Base-by-base conservation (phyloP, 768 basidiomycete species). In the Ramaria sp. region DNA sequence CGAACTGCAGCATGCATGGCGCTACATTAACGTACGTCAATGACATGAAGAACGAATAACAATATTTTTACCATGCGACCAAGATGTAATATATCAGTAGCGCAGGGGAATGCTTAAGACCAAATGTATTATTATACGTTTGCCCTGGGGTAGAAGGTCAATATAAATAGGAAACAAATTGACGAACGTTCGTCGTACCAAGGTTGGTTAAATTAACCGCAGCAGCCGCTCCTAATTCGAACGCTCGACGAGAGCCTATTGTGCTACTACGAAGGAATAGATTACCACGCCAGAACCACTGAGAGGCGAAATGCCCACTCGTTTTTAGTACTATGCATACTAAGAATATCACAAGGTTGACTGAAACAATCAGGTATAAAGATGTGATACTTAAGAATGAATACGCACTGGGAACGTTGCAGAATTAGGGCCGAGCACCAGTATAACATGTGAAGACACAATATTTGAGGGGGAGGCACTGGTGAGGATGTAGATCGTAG, bases 391-490 rank as follows among this genome's bases (percentile, higher is more conserved):
- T 12, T 15, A 15, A 47, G 10, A 47, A 22, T 6, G n/a, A 55
- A 37, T 22, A 72, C 83, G 68, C 64, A 88, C 85, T 88, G 87
- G 10, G 87, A 85, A n/a, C 87, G 78, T 64, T 88, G 86, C 48
- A 90, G 67, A 25, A 90, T 63, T 28, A 89, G 64, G 18, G 82
- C 79, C 12, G 85, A 78, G 62, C 84, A 86, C 87, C 87, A 90
- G 62, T 89, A 89, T 61, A 87, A 83, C 85, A 89, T 84, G 62
- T 89, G 87, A 49, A 90, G 69, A 38, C 82, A 83, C 55, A 89
- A 67, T 24, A 86, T 68, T 59, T 86, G 81, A 4, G 86, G 85
- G 1, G 75, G 74, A 4, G 77, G 77, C 20, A 71, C 64, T 15
- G 67, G 65, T 20, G 67, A 66, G 64, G 67, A 76, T 55, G 66